Percentiles rank a stretch among this genome's conserved stretches.
Evolutionary conservation across 176 grass and related monocot species (phyloP).

Genomic region (Stipa capillata): DNA sequence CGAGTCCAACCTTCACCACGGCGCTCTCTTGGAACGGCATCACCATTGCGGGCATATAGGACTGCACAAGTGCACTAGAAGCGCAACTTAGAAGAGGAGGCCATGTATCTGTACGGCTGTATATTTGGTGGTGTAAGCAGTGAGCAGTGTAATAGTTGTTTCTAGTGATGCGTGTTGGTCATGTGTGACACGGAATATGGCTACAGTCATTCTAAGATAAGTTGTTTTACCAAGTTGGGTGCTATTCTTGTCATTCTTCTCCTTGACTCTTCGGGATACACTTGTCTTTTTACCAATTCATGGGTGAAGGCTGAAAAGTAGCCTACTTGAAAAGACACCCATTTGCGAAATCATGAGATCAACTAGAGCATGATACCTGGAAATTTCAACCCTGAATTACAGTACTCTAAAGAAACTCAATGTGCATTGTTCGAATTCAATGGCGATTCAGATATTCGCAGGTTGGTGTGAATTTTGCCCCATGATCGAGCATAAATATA

Average conservation of each 20-base stretch:
- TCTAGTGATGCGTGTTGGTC: slow-evolving; percentile 2
- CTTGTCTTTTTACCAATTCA: not conserved
- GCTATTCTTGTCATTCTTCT: not conserved
- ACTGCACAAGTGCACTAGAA: slow-evolving; percentile 42
- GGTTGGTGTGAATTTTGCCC: not conserved
- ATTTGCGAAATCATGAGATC: not conserved
- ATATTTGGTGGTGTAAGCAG: slow-evolving; percentile 26
- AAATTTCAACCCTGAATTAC: not conserved
- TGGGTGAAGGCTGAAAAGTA: not conserved
- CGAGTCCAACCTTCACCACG: slow-evolving; percentile 34
- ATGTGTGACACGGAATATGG: not conserved
- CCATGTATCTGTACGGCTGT: slow-evolving; percentile 15
- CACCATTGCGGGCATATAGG: slow-evolving; percentile 38
- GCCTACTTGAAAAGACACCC: not conserved
- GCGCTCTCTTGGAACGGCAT: slow-evolving; percentile 28
- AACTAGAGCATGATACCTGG: too few species aligned
- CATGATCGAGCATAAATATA: not conserved
- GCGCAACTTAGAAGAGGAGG: not conserved
- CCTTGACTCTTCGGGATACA: too few species aligned
- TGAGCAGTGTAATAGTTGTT: slow-evolving; percentile 16
- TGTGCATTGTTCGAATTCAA: not conserved
- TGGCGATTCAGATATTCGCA: not conserved
- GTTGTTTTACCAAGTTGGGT: not conserved
- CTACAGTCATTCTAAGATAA: not conserved
- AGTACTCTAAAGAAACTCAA: not conserved